A percentile compares a stretch with the other conserved stretches of the same genome.
Conservation (phyloP, 2,329 filamentous ascomycete species). For the Scortechinia acanthostroma region DNA sequence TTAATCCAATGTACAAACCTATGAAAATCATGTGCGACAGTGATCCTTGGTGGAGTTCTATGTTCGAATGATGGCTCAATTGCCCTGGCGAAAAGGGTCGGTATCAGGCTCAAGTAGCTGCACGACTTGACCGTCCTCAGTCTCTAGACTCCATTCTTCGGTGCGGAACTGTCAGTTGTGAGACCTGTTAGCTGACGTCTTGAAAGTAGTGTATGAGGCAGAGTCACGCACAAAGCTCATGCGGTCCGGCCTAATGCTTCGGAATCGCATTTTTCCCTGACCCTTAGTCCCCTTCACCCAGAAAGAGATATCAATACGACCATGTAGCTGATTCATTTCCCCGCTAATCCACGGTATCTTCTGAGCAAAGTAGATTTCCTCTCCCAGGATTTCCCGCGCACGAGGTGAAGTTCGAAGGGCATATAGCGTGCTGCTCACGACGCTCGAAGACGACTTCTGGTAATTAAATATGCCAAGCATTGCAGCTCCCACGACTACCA, state of each 20-base stretch:
- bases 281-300: constrained; percentile 55
- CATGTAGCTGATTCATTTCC: constrained; percentile 58
- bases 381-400: constrained; percentile 47
- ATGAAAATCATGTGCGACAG: no score
- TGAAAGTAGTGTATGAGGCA: constrained; percentile 3
- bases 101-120: constrained; percentile 36
- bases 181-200: no score
- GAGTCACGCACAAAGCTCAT: constrained; percentile 36
- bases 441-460: constrained; percentile 51
- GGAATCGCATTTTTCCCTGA: constrained; percentile 47
- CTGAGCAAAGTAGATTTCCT: constrained; percentile 41
- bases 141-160: constrained; percentile 51
- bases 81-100: constrained; percentile 35
- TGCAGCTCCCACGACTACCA: constrained; percentile 38
- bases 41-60: no score
- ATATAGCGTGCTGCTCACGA: constrained; percentile 53
- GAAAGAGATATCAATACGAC: constrained; percentile 52
- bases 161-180: constrained; percentile 48
- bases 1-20: neutral
- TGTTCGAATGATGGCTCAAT: neutral
- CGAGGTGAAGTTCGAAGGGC: constrained; percentile 47
- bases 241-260: constrained; percentile 43
- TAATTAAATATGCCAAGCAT: constrained; percentile 62
- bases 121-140: constrained; percentile 43
- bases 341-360: constrained; percentile 40